Conservation (phyloP, 106 monocot genomes). For the Dioscorea alata region DNA sequence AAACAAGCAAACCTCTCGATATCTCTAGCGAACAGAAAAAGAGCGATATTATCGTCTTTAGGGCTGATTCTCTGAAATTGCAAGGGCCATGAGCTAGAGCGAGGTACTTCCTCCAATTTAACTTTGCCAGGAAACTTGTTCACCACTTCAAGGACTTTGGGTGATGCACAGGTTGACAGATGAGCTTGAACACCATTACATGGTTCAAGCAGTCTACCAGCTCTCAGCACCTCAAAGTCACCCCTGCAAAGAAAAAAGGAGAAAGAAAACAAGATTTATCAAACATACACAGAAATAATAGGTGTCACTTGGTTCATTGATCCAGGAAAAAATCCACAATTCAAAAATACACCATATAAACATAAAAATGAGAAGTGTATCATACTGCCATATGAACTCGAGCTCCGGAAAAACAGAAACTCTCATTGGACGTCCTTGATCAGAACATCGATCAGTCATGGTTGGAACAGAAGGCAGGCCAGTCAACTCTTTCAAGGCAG, state of each 20-base stretch:
- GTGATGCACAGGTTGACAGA: constrained; percentile 63
- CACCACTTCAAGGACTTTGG: constrained; percentile 56
- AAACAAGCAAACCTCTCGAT: constrained; percentile 41
- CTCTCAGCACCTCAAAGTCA: constrained; percentile 51
- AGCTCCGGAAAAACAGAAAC: constrained; percentile 53
- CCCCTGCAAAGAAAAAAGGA: constrained; percentile 45
- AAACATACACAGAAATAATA: background rate
- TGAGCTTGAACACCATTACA: constrained; percentile 82
- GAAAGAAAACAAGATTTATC: background rate
- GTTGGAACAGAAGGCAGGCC: constrained; percentile 1
- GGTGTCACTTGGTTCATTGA: background rate
- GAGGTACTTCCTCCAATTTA: constrained; percentile 57
- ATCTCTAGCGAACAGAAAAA: constrained; percentile 91
- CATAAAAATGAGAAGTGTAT: constrained; percentile 4
- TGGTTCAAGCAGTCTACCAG: constrained; percentile 21
- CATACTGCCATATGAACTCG: constrained; percentile 85
- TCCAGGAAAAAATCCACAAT: background rate
- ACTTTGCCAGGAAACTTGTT: constrained; percentile 48
- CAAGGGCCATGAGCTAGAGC: constrained; percentile 39
- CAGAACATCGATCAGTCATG: constrained; percentile 19
- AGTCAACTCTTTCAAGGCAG: constrained; percentile 21
- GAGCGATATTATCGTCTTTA: constrained; percentile 69
- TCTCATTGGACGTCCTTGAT: constrained; percentile 7
- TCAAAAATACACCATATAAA: background rate
- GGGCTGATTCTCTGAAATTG: constrained; percentile 46